A percentile compares a stretch with the other conserved stretches of the same genome.
Conservation (phyloP, 2,329 filamentous ascomycete genomes). For the Pseudogymnoascus sp. region DNA sequence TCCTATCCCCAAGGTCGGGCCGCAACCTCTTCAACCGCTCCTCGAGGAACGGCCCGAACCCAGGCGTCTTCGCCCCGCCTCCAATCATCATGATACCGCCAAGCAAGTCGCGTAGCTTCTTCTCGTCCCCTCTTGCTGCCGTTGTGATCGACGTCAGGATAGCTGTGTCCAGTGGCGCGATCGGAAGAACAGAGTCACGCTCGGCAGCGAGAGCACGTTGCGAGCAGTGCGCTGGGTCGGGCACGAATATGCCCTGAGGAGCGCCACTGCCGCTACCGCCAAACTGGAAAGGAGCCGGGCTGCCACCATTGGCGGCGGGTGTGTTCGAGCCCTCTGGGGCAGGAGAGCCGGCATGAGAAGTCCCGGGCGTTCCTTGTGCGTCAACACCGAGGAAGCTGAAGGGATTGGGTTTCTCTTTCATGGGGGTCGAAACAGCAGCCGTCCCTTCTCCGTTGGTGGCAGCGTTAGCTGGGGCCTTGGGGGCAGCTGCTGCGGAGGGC, state of each 20-base stretch:
- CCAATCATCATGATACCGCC: slow-evolving; percentile 87
- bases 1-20: slow-evolving; percentile 50
- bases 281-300: slow-evolving; percentile 21
- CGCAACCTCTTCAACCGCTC: slow-evolving; percentile 63
- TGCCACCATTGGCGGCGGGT: slow-evolving; percentile 39
- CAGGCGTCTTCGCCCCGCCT: slow-evolving; percentile 70
- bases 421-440: slow-evolving; percentile 47
- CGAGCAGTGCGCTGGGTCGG: slow-evolving; percentile 33
- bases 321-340: slow-evolving; percentile 69
- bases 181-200: slow-evolving; percentile 71
- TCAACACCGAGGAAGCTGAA: slow-evolving; percentile 60
- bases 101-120: slow-evolving; percentile 83
- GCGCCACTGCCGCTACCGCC: slow-evolving; percentile 23
- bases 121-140: slow-evolving; percentile 80
- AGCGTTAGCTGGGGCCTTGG: slow-evolving; percentile 32
- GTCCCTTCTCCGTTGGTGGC: slow-evolving; percentile 28
- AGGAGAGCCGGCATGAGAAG: slow-evolving; percentile 77
- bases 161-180: slow-evolving; percentile 77
- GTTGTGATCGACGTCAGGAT: slow-evolving; percentile 85
- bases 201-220: slow-evolving; percentile 50
- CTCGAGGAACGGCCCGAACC: slow-evolving; percentile 76
- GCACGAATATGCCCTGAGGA: slow-evolving; percentile 32
- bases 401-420: slow-evolving; percentile 55
- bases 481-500: slow-evolving; percentile 42
- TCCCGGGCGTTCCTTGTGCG: slow-evolving; percentile 63